Base-by-base conservation (phyloP, 495 filamentous ascomycete species). In the Neurospora pannonica region DNA sequence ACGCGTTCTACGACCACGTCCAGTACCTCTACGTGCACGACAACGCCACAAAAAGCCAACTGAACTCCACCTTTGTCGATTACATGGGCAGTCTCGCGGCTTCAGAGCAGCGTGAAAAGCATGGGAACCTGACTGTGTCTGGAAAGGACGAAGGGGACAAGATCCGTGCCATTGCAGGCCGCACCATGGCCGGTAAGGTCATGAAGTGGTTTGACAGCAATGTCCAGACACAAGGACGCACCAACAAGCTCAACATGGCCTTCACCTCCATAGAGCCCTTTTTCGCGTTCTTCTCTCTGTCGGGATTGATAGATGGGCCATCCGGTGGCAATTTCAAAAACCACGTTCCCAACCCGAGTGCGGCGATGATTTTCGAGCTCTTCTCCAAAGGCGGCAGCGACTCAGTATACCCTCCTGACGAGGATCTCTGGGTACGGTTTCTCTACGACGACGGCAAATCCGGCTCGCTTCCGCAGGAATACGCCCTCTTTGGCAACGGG, bases 191-290 rank as follows among this genome's bases (percentile, higher is more conserved):
- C 1, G 72, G 75, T 31, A 78, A 79, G 38, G 78, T 81, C 1
- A 48, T 80, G 5, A 37, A 74, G 5, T 75, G 79, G 48, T 79
- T 85, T 28, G 46, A 73, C 31, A 71, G 77, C 24, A 81, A 84
- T 74, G 79, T 83, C 71, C 70, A 74, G 19, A 77, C 76, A 6
- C 72, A 43, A 19, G 81, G 81, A 17, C 67, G 54, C 24, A 38
- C 70, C 5, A 81, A 79, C 71, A 84, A 85, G 76, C 73, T 86
- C 38, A 82, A 79, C 43, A 73, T 86, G 5, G 77, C 81, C 54
- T 86, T 86, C 74, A 82, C 82, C 70, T 82, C 83, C 5, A 78
- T 81, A 38, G 83, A 85, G 77, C 83, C 84, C 24, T 81, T 86
- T 54, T 39, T 85, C 2, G 79, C 81, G 28, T 85, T 84, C 69